Base-by-base conservation (phyloP, 495 filamentous ascomycete species). In the Niebla homalea region DNA sequence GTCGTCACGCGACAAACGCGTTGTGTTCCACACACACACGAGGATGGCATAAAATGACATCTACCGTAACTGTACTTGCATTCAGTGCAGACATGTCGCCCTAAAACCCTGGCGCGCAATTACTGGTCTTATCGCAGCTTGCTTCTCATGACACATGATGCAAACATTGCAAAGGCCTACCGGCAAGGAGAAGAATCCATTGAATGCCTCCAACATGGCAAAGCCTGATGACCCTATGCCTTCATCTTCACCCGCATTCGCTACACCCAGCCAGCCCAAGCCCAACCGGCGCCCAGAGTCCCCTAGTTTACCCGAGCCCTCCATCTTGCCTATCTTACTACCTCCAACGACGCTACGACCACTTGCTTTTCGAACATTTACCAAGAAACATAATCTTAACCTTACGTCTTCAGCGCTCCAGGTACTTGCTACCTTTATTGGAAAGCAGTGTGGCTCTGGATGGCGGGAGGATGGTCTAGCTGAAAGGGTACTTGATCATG, bases 391-490 rank as follows among this genome's bases (percentile, higher is more conserved):
- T 65, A 90, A 89, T 62, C 73, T 98, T 36, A 97, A 89, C 0
- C 81, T 98, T 36, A 94, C 87, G 3, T 90, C 90, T 0, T 76
- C 88, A 8, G 86, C 92, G 0, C 73, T 98, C 1, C 79, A 88
- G 63, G 77, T 81, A 10, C 71, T 98, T 20, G 89, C 93, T 12
- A 74, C 76, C 0, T 97, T 97, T 60, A 83, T 97, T 36, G 92
- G 92, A 12, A 84, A 83, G 45, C 83, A 94, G 63, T 98, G 92
- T 62, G 92, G 92, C 41, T 84, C 88, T 36, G 89, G 83, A 80
- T 98, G 92, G 92, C 77, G 92, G 54, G 88, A 97, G 68, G 88
- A 90, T 64, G 92, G 92, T 0, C 69, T 95, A 10, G 92, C 89
- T 5, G 92, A 98, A 61, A 83, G 81, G 58, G 85, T 95, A 6